phyloP scores from a whole-genome alignment of 306 rosid genomes.

The Inga leiocalycina region DNA sequence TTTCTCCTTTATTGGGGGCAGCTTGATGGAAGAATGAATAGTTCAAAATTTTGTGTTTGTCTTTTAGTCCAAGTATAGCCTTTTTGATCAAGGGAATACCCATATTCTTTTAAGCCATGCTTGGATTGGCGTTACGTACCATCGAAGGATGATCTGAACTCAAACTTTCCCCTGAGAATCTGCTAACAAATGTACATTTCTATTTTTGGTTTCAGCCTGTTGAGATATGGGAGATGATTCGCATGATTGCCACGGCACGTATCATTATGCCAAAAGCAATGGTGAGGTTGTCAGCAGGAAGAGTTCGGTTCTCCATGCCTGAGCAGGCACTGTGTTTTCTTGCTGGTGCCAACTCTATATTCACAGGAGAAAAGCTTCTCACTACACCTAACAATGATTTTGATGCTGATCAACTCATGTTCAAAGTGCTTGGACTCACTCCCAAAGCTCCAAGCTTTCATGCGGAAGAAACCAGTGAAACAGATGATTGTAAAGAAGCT shows the following conservation, averaged over 20 bases:
- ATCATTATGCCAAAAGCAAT: slow-evolving; percentile 91
- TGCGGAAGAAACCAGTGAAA: slow-evolving; percentile 36
- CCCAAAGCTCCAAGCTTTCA: slow-evolving; percentile 48
- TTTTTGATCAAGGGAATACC: background rate
- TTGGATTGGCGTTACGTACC: background rate
- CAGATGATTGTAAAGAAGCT: slow-evolving; percentile 40
- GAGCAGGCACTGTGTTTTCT: slow-evolving; percentile 97
- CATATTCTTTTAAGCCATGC: background rate
- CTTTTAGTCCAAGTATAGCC: background rate
- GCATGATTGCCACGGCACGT: slow-evolving; percentile 93
- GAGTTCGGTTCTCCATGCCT: slow-evolving; percentile 90
- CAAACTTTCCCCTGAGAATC: background rate
- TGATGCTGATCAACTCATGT: slow-evolving; percentile 82
- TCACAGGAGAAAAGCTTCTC: slow-evolving; percentile 94
- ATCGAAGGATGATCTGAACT: slow-evolving; percentile 8
- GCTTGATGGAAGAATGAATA: background rate
- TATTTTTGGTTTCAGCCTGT: slow-evolving; percentile 66
- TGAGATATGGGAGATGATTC: slow-evolving; percentile 98
- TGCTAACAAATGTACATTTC: slow-evolving; percentile 16
- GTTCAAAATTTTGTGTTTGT: background rate
- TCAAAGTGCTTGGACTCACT: slow-evolving; percentile 51
- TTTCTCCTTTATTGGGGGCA: background rate
- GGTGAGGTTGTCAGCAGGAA: slow-evolving; percentile 95
- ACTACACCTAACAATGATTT: slow-evolving; percentile 94
- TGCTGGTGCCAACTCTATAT: slow-evolving; percentile 95